A percentile compares a stretch with the other conserved stretches of the same genome.
These are phyloP conservation scores for Saturnispora sanitii DNA, from an alignment of 805 yeast genomes.

Conservation along the genomic window DNA sequence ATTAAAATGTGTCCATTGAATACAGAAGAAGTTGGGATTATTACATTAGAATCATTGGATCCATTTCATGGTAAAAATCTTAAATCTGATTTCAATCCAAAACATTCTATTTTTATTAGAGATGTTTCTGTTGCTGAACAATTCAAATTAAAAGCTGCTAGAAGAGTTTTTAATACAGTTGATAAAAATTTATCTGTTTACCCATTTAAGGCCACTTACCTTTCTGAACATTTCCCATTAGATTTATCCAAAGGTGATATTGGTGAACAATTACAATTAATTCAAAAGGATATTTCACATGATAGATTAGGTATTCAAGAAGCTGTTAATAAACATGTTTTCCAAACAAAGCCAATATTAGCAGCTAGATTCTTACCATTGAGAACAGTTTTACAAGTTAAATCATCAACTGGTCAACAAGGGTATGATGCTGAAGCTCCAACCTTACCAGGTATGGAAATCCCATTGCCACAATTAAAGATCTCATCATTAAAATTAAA, in stretches of 20 bases:
- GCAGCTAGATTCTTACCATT: constrained; percentile 67
- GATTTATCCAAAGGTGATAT: constrained; percentile 24
- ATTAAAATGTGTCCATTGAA: constrained; percentile 63
- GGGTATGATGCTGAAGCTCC: constrained; percentile 62
- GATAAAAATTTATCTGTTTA: constrained; percentile 75
- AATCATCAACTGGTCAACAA: constrained; percentile 57
- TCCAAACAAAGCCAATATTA: constrained; percentile 64
- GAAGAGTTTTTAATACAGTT: constrained; percentile 57
- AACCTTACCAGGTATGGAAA: constrained; percentile 58
- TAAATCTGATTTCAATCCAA: constrained; percentile 41
- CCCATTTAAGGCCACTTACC: constrained; percentile 80
- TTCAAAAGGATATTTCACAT: constrained; percentile 47
- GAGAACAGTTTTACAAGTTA: constrained; percentile 47
- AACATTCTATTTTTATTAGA: constrained; percentile 68
- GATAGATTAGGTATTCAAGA: constrained; percentile 73
- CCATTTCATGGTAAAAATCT: constrained; percentile 52
- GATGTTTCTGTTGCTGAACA: constrained; percentile 79
- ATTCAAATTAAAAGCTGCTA: constrained; percentile 64
- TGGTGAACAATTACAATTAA: constrained; percentile 32
- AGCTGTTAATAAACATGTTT: constrained; percentile 67
- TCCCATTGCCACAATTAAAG: constrained; percentile 67
- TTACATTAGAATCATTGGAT: constrained; percentile 60
- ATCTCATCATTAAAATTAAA: constrained; percentile 59
- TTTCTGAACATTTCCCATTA: constrained; percentile 55
- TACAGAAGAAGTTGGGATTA: constrained; percentile 47